These are phyloP conservation scores for Phaeodactylum tricornutum DNA, from an alignment of 108 stramenopile genomes.

Conservation along the genomic window DNA sequence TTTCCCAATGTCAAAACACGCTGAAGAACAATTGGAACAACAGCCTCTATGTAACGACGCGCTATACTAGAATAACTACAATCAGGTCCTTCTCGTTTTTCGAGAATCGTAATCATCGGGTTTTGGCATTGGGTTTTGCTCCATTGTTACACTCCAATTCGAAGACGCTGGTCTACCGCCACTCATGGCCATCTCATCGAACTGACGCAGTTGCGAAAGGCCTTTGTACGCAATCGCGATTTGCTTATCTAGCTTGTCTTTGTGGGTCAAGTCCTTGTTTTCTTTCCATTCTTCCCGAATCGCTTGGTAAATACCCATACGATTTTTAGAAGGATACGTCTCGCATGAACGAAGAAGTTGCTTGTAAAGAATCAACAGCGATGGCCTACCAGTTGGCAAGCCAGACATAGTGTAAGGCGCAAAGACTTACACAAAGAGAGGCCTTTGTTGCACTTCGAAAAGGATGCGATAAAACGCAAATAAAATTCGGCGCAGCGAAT, in stretches of 20 bases:
- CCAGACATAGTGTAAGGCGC: too few species aligned
- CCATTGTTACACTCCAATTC: conserved; percentile 65
- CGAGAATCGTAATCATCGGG: conserved; percentile 29
- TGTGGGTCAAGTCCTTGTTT: conserved; percentile 28
- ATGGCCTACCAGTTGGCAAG: conserved; percentile 7
- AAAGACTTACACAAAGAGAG: too few species aligned
- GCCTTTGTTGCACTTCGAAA: too few species aligned
- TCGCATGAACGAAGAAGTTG: conserved; percentile 55
- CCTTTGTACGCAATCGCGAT: conserved; percentile 72
- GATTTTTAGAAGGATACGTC: conserved; percentile 70
- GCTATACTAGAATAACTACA: too few species aligned
- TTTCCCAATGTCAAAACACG: too few species aligned
- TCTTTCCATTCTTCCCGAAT: conserved; percentile 74
- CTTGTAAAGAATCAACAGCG: conserved; percentile 54
- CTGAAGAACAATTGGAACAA: too few species aligned
- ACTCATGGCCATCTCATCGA: conserved; percentile 33
- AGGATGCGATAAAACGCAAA: too few species aligned
- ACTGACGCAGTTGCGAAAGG: conserved; percentile 62
- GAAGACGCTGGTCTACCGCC: conserved; percentile 31
- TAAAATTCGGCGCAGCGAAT: too few species aligned
- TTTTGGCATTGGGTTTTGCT: conserved; percentile 83
- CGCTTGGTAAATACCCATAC: conserved; percentile 54
- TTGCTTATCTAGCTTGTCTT: conserved; percentile 47
- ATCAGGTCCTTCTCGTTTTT: conserved; percentile 5
- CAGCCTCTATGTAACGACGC: too few species aligned